Percentiles rank a stretch among this genome's conserved stretches.
These are phyloP conservation scores for Stygiomarasmius scandens DNA, from an alignment of 1,284 basidiomycete genomes.

Conservation along the genomic window DNA sequence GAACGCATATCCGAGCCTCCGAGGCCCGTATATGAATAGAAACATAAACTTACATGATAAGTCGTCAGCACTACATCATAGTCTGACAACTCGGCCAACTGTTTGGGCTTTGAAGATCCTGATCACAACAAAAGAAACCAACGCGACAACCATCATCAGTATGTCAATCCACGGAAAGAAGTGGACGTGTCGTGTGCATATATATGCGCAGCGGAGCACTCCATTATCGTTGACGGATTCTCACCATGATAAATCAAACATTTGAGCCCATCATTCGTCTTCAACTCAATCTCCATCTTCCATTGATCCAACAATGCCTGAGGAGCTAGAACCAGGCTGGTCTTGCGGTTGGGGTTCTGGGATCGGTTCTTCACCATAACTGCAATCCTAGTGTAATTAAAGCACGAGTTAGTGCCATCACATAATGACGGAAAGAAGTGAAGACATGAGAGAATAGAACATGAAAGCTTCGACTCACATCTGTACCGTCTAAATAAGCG, in stretches of 20 bases:
- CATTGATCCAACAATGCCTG: slow-evolving; percentile 59
- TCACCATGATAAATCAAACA: slow-evolving; percentile 61
- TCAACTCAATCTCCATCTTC: slow-evolving; percentile 60
- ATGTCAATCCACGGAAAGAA: background rate
- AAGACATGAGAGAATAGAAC: no score
- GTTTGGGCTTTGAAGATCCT: slow-evolving; percentile 48
- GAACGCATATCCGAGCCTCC: no score
- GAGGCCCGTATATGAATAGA: no score
- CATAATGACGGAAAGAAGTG: background rate
- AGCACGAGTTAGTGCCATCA: background rate
- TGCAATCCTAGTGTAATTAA: slow-evolving; percentile 42
- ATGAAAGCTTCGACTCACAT: no score
- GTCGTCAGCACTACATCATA: slow-evolving; percentile 65
- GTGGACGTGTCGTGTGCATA: no score
- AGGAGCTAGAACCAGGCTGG: slow-evolving; percentile 59
- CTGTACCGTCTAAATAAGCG: slow-evolving; percentile 42
- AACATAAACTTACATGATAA: slow-evolving; percentile 40
- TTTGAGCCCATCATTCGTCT: slow-evolving; percentile 48
- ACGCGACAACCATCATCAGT: background rate
- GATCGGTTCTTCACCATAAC: slow-evolving; percentile 49
- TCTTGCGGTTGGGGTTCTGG: slow-evolving; percentile 44
- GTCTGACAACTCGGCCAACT: slow-evolving; percentile 43
- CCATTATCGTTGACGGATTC: no score
- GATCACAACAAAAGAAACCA: background rate
- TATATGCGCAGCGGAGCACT: no score